Evolutionary conservation across 2,329 filamentous ascomycete species (phyloP).

Genomic region (Didymella keratinophila): DNA sequence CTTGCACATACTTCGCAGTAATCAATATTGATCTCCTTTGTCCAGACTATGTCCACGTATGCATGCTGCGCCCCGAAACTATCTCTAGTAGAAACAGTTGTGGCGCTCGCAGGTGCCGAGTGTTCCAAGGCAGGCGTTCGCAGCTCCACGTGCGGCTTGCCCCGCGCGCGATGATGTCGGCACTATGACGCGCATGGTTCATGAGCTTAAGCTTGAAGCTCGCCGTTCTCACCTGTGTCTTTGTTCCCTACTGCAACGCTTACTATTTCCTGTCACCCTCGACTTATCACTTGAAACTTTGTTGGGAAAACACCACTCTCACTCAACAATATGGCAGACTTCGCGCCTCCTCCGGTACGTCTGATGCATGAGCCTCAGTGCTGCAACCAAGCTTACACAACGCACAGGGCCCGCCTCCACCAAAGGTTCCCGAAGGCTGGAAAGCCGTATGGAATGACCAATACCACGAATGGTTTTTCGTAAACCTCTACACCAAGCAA

Average conservation of each 20-base stretch:
- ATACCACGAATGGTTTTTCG: slow-evolving; percentile 94
- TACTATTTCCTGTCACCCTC: not conserved
- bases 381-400: slow-evolving; percentile 17
- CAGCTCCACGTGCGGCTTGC: slow-evolving; percentile 15
- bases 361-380: not conserved
- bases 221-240: not conserved
- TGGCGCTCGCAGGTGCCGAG: slow-evolving; percentile 4
- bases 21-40: slow-evolving; percentile 22
- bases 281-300: not conserved
- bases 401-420: slow-evolving; percentile 62
- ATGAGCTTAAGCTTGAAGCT: slow-evolving; percentile 3
- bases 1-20: slow-evolving; percentile 39
- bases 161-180: slow-evolving; percentile 22
- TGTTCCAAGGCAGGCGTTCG: slow-evolving; percentile 16
- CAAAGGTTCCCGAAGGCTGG: slow-evolving; percentile 78
- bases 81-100: not conserved
- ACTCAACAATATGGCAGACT: slow-evolving; percentile 42
- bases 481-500: slow-evolving; percentile 85
- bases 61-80: slow-evolving; percentile 2
- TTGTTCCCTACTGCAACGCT: not conserved
- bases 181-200: slow-evolving; percentile 34
- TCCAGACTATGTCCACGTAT: not conserved
- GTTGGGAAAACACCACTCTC: not conserved
- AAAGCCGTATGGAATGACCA: slow-evolving; percentile 83
- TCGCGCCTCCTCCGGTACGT: slow-evolving; percentile 47